Conservation (phyloP, 331 rosid species). For the Acacia concinna region DNA sequence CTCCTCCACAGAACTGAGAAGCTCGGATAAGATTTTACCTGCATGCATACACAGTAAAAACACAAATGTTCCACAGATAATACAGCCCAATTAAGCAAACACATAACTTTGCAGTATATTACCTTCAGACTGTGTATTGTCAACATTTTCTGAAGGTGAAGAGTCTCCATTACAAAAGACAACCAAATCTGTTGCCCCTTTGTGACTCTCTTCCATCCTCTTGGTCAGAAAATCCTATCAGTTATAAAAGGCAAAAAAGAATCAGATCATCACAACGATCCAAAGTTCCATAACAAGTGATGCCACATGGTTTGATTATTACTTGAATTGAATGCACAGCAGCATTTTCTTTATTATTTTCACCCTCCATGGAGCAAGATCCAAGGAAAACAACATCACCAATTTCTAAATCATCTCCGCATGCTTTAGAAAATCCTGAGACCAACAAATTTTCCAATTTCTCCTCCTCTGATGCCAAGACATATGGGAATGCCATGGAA, state of each 20-base stretch:
- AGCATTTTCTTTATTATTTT: conserved; percentile 42
- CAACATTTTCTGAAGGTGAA: conserved; percentile 41
- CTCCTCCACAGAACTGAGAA: conserved; percentile 65
- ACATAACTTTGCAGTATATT: conserved; percentile 35
- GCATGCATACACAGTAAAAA: conserved; percentile 36
- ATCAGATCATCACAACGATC: conserved; percentile 32
- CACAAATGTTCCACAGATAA: conserved; percentile 28
- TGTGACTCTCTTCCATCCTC: conserved; percentile 53
- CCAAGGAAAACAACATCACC: conserved; percentile 55
- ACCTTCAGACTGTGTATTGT: conserved; percentile 64
- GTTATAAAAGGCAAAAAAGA: conserved; percentile 27
- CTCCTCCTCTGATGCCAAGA: conserved; percentile 70
- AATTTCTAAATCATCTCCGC: conserved; percentile 66
- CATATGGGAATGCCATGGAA: conserved; percentile 92
- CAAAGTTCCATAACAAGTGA: conserved; percentile 27
- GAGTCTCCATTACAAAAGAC: conserved; percentile 70
- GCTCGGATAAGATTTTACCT: conserved; percentile 67
- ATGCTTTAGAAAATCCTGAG: conserved; percentile 69
- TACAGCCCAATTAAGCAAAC: conserved; percentile 25
- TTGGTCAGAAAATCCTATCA: conserved; percentile 71
- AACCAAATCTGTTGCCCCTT: conserved; percentile 69
- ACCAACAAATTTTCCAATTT: conserved; percentile 61
- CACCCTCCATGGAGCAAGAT: conserved; percentile 63
- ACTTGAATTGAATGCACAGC: conserved; percentile 67
- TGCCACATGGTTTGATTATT: conserved; percentile 35